A percentile compares a stretch with the other conserved stretches of the same genome.
Evolutionary conservation across 345 rosid genomes (phyloP).

Genomic region (Carallia brachiata): DNA sequence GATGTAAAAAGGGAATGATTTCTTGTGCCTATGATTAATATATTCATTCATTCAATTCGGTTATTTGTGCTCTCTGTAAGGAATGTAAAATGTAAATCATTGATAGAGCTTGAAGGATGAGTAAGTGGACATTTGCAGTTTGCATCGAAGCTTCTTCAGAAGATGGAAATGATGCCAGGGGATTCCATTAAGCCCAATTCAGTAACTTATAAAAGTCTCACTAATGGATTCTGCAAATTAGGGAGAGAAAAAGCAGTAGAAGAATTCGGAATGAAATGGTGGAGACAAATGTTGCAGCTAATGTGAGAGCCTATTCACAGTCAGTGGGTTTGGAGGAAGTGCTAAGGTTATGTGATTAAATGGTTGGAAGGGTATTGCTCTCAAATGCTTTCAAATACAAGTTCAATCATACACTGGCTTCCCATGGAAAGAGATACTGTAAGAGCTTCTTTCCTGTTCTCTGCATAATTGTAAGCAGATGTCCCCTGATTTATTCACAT

Average conservation of each 20-base stretch:
- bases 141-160: too few species aligned
- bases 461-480: conserved; percentile 47
- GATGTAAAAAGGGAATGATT: conserved; percentile 42
- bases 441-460: conserved; percentile 41
- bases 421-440: conserved; percentile 47
- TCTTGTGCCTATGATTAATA: conserved; percentile 21
- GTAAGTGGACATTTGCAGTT: too few species aligned
- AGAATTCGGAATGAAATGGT: conserved; percentile 17
- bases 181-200: too few species aligned
- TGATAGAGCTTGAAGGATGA: too few species aligned
- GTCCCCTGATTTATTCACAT: conserved; percentile 45
- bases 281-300: conserved; percentile 10
- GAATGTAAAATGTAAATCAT: too few species aligned
- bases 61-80: too few species aligned
- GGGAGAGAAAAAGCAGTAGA: conserved; percentile 16
- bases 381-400: conserved; percentile 11
- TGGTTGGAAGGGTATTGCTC: conserved; percentile 17
- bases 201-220: too few species aligned
- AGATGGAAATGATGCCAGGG: too few species aligned
- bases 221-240: too few species aligned
- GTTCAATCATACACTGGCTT: conserved; percentile 19
- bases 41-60: too few species aligned
- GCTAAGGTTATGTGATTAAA: conserved; percentile 18
- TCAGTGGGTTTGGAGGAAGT: conserved; percentile 16
- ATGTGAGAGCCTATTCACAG: conserved; percentile 20